A percentile compares a stretch with the other conserved stretches of the same genome.
Evolutionary conservation across 148 eudicot species (phyloP).

Genomic region (Rhododendron mucronatum): DNA sequence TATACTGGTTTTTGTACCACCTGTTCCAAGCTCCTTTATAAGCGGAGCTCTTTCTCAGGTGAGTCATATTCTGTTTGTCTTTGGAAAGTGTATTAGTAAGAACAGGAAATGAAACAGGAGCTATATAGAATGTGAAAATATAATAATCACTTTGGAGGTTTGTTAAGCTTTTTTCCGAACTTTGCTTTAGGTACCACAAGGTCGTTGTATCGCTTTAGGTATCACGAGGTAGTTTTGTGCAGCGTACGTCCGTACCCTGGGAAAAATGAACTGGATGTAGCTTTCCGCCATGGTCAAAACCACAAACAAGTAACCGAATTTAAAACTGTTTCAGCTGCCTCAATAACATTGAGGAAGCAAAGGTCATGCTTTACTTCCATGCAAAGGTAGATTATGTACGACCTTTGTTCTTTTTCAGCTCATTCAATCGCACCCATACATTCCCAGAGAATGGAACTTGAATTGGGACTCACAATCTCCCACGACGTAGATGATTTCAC

Average conservation of each 20-base stretch:
- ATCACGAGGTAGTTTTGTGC: background rate
- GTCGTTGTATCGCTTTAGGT: no score
- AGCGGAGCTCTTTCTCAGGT: background rate
- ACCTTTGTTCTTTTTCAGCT: background rate
- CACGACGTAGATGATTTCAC: conserved; percentile 33
- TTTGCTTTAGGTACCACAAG: background rate
- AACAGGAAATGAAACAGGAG: background rate
- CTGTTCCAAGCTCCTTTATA: background rate
- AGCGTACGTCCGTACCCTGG: background rate
- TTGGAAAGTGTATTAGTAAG: background rate
- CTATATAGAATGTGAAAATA: background rate
- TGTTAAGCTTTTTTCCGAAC: background rate
- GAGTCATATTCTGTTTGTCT: background rate
- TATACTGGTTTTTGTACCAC: background rate
- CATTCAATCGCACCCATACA: background rate
- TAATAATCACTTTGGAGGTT: background rate
- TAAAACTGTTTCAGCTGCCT: background rate
- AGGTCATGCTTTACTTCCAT: conserved; percentile 29
- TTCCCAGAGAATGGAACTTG: conserved; percentile 46
- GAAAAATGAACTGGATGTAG: background rate
- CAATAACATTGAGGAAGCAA: conserved; percentile 26
- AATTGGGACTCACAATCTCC: conserved; percentile 49
- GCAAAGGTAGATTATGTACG: background rate
- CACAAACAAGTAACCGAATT: background rate
- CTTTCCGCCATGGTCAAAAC: background rate